These are phyloP conservation scores for Hippophae gyantsensis DNA, from an alignment of 306 rosid genomes.

Conservation along the genomic window DNA sequence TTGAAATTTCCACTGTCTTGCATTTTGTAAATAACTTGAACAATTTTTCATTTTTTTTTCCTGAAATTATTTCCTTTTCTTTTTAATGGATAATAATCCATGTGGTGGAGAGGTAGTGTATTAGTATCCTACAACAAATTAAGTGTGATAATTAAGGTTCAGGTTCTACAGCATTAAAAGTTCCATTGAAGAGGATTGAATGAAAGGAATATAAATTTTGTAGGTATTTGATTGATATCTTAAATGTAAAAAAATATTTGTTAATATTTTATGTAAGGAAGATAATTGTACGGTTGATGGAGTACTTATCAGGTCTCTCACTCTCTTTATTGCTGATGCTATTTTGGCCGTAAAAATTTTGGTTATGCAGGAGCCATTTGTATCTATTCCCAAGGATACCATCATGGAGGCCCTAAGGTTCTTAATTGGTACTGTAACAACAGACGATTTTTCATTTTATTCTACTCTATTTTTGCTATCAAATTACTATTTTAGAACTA, in stretches of 20 bases:
- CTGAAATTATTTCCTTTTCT: too few relatives aligned
- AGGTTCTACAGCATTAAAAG: too few relatives aligned
- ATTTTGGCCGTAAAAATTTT: constrained; percentile 1
- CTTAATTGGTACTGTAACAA: constrained; percentile 45
- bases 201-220: too few relatives aligned
- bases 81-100: too few relatives aligned
- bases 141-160: too few relatives aligned
- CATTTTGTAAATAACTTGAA: too few relatives aligned
- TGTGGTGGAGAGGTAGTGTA: too few relatives aligned
- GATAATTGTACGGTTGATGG: not conserved
- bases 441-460: not conserved
- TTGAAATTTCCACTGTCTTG: not conserved
- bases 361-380: constrained; percentile 50
- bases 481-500: not conserved
- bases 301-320: not conserved
- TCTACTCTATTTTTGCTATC: not conserved
- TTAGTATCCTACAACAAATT: too few relatives aligned
- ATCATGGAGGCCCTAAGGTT: constrained; percentile 70
- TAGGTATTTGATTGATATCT: too few relatives aligned
- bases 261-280: not conserved
- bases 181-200: too few relatives aligned
- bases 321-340: not conserved
- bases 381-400: constrained; percentile 41
- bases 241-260: not conserved
- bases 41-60: too few relatives aligned